These are phyloP conservation scores for Hyaloscypha finlandica DNA, from an alignment of 495 filamentous ascomycete species.

Conservation along the genomic window DNA sequence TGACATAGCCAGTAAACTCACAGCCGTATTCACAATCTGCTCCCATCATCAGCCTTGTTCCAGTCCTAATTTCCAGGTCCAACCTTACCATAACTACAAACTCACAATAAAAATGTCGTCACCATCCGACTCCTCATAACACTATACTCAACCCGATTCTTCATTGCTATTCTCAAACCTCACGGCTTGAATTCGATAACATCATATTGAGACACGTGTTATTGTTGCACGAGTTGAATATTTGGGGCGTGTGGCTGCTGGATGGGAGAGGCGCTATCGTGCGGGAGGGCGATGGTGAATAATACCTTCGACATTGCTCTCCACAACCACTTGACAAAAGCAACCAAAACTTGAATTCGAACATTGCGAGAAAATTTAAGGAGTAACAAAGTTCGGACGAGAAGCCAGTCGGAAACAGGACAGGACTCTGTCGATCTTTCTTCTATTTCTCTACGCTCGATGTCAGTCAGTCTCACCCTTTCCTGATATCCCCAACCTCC, in stretches of 20 bases:
- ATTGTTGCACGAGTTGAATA: constrained; percentile 16
- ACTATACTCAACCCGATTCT: constrained; percentile 17
- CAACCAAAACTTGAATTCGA: too few species aligned
- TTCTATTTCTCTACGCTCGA: too few species aligned
- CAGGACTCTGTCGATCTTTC: too few species aligned
- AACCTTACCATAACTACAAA: neutral
- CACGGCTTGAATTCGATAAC: too few species aligned
- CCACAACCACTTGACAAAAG: too few species aligned
- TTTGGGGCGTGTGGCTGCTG: constrained; percentile 2
- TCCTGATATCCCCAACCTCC: too few species aligned
- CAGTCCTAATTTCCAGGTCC: neutral
- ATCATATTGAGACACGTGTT: constrained; percentile 12
- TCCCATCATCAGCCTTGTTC: neutral
- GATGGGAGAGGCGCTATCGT: neutral
- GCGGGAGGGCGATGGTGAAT: constrained; percentile 10
- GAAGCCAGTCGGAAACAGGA: too few species aligned
- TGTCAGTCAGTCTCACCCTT: too few species aligned
- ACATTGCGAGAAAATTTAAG: too few species aligned
- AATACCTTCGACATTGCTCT: constrained; percentile 15
- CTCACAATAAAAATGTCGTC: constrained; percentile 14
- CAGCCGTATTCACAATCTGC: constrained; percentile 16
- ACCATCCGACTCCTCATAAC: constrained; percentile 5
- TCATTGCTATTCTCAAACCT: constrained; percentile 14
- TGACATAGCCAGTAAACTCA: constrained; percentile 5
- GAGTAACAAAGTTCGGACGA: too few species aligned